Evolutionary conservation across 192 early-diverging fungal species (phyloP), one percentile per base, ranked within the genome.

Genomic region (Coemansia sp.): DNA sequence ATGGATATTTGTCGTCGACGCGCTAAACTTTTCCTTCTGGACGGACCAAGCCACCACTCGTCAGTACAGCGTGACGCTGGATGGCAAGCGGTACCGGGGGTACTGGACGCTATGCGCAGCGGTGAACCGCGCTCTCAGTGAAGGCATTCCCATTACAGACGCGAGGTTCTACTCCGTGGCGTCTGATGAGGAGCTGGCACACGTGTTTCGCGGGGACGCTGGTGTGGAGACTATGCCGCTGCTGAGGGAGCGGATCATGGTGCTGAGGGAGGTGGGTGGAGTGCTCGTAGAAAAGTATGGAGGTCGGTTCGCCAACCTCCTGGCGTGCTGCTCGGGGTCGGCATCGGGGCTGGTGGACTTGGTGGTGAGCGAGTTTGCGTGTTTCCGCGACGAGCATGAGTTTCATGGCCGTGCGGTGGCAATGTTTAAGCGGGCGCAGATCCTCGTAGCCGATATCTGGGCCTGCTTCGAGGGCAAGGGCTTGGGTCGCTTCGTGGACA

Each of bases 11-110:
- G 60, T 95, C 6, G 85, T 92, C 1, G 93, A 95, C 70, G 67
- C 88, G 14, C 82, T 93, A 21, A 95, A 95, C 71, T 95, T 93
- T 71, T 93, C 91, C 23, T 95, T 95, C 69, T 95, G 92, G 92
- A 77, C 85, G 9, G 78, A 88, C 62, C 60, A 64, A 0, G 62
- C 77, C 7, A 62, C 71, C 57, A 67, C 76, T 2, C 69, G 85
- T 20, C 84, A 85, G 38, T 92, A 87, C 71, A 76, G 85, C 10
- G 87, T 94, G 11, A 60, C 67, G 0, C 85, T 85, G 36, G 68
- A 88, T 35, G 88, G 83, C 16, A 48, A 55, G 13, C 45, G 69
- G 11, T 91, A 92, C 70, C 86, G 83, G 21, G 93, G 93, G 1
- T 95, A 95, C 71, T 93, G 93, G 93, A 86, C 90, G 0, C 70